Evolutionary conservation across 2,329 filamentous ascomycete genomes (phyloP).

Genomic region (Clonostachys solani): DNA sequence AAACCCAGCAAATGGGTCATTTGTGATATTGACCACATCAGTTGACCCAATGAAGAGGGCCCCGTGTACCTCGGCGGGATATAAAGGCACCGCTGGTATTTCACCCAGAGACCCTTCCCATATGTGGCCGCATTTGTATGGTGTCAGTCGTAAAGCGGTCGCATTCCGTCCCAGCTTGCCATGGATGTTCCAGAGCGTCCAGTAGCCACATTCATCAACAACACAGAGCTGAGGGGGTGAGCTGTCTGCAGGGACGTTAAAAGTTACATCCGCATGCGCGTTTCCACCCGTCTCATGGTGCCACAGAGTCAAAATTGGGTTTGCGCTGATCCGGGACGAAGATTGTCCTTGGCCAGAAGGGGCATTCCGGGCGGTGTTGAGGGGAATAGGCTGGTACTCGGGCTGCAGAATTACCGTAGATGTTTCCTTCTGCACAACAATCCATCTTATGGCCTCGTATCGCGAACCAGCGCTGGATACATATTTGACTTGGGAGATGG

Average conservation of each 20-base stretch:
- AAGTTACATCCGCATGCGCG: constrained; percentile 58
- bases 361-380: constrained; percentile 10
- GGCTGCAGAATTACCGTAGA: constrained; percentile 49
- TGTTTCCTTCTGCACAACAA: constrained; percentile 48
- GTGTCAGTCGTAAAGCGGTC: constrained; percentile 22
- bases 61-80: constrained; percentile 31
- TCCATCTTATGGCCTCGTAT: constrained; percentile 37
- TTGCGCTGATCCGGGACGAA: constrained; percentile 47
- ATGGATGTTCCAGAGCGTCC: constrained; percentile 62
- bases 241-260: constrained; percentile 47
- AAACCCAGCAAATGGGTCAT: constrained; percentile 1
- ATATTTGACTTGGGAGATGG: constrained; percentile 48
- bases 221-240: constrained; percentile 60
- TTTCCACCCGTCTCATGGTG: constrained; percentile 47
- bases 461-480: constrained; percentile 17
- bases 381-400: constrained; percentile 29
- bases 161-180: constrained; percentile 26
- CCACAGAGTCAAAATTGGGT: constrained; percentile 48
- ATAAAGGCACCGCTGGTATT: constrained; percentile 20
- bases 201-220: constrained; percentile 60
- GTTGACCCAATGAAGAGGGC: constrained; percentile 33
- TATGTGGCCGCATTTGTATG: constrained; percentile 37
- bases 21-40: constrained; percentile 4
- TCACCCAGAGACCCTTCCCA: constrained; percentile 26
- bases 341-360: not conserved